Evolutionary conservation across 305 asterid species (phyloP).

Genomic region (Fraxinus baroniana): DNA sequence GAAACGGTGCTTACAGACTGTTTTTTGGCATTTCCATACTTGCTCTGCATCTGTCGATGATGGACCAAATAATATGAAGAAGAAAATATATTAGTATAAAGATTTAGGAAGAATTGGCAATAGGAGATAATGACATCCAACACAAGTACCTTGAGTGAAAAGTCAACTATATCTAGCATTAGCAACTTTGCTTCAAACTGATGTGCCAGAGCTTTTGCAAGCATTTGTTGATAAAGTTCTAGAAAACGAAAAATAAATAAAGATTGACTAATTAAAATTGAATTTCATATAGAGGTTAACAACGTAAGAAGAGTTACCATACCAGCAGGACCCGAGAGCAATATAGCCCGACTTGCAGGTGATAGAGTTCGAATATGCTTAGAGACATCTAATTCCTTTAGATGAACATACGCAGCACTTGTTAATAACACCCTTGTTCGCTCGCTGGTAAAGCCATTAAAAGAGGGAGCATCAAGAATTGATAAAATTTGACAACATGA

Average conservation of each 20-base stretch:
- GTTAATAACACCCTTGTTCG: conserved; percentile 61
- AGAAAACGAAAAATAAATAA: conserved; percentile 17
- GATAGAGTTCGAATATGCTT: conserved; percentile 84
- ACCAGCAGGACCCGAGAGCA: conserved; percentile 94
- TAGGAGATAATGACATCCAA: conserved; percentile 21
- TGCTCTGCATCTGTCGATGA: conserved; percentile 74
- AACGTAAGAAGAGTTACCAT: conserved; percentile 19
- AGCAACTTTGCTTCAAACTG: conserved; percentile 73
- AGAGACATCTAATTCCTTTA: conserved; percentile 71
- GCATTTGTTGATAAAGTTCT: conserved; percentile 77
- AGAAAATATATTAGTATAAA: conserved; percentile 27
- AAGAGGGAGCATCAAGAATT: neutral
- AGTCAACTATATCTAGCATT: conserved; percentile 68
- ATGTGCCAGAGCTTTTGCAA: conserved; percentile 84
- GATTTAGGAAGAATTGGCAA: conserved; percentile 2
- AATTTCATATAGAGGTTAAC: neutral
- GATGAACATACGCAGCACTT: conserved; percentile 88
- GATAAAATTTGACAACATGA: neutral
- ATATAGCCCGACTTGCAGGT: conserved; percentile 85
- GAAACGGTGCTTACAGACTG: conserved; percentile 57
- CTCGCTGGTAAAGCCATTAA: conserved; percentile 59
- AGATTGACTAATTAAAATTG: neutral
- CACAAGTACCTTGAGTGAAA: conserved; percentile 67
- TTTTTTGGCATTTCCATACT: conserved; percentile 68
- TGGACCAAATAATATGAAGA: conserved; percentile 23